Conservation (phyloP, 129 eudicot species). For the Lonicera japonica region DNA sequence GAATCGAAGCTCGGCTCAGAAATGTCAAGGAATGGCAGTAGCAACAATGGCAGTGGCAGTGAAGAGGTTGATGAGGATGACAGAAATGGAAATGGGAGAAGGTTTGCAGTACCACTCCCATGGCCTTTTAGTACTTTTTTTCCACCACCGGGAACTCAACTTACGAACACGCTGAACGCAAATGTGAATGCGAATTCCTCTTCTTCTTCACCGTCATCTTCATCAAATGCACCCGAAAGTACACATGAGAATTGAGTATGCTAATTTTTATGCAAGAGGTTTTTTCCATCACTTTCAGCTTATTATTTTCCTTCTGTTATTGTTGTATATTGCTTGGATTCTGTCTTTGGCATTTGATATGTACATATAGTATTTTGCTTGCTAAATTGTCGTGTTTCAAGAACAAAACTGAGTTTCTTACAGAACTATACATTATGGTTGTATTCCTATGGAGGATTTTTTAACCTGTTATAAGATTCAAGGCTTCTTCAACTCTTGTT, state of each 20-base stretch:
- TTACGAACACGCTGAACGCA: too few relatives aligned
- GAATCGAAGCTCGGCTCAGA: slow-evolving; percentile 50
- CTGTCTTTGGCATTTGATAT: too few relatives aligned
- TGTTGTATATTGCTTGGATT: too few relatives aligned
- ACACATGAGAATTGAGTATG: slow-evolving; percentile 22
- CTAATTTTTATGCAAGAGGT: slow-evolving; percentile 22
- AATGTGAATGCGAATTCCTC: slow-evolving; percentile 18
- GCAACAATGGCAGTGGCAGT: not conserved
- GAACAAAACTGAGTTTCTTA: too few relatives aligned
- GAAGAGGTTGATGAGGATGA: slow-evolving; percentile 19
- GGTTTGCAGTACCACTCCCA: slow-evolving; percentile 37
- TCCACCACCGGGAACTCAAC: slow-evolving; percentile 33
- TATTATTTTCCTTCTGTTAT: too few relatives aligned
- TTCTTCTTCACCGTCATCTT: slow-evolving; percentile 25
- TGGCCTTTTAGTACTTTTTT: slow-evolving; percentile 68
- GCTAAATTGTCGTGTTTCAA: too few relatives aligned
- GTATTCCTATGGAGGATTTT: too few relatives aligned
- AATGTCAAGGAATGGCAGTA: slow-evolving; percentile 3
- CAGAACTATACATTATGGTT: too few relatives aligned
- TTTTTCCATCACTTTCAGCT: too few relatives aligned
- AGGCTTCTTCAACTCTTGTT: too few relatives aligned
- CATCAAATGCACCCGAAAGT: slow-evolving; percentile 23
- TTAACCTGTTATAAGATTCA: too few relatives aligned
- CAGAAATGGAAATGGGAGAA: slow-evolving; percentile 38
- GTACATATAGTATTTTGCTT: too few relatives aligned